These are phyloP conservation scores for Oryza meridionalis DNA, from an alignment of 176 grass and related monocot genomes.

Conservation along the genomic window DNA sequence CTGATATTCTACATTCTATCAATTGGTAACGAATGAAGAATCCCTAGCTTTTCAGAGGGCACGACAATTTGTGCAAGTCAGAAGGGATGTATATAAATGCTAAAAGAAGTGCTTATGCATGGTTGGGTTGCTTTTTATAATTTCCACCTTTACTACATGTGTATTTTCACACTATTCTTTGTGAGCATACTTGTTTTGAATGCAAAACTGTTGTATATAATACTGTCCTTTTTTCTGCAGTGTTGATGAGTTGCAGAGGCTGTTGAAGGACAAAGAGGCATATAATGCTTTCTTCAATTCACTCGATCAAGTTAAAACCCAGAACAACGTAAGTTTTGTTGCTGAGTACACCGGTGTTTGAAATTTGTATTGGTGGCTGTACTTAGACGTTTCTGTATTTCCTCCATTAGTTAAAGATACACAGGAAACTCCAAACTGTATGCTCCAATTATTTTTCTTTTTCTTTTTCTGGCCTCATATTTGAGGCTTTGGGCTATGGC, in stretches of 20 bases:
- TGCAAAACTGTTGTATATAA: background rate
- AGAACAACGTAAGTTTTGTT: constrained; percentile 87
- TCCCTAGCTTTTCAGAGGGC: background rate
- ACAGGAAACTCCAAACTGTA: background rate
- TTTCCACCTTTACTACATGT: background rate
- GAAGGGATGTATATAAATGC: background rate
- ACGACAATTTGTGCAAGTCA: background rate
- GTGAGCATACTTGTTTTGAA: constrained; percentile 1
- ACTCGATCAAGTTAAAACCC: constrained; percentile 97
- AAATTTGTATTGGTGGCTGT: constrained; percentile 34
- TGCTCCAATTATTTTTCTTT: background rate
- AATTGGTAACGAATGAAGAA: background rate
- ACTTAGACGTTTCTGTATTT: background rate
- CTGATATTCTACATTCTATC: background rate
- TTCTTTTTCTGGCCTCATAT: background rate
- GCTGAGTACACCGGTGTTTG: constrained; percentile 26
- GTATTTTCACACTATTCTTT: constrained; percentile 32
- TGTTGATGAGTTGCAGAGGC: constrained; percentile 81
- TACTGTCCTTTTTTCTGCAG: constrained; percentile 48
- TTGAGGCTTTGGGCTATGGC: background rate
- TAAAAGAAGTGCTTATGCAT: constrained; percentile 12
- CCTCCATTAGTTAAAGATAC: background rate
- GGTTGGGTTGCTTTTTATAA: no score
- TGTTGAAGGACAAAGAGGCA: constrained; percentile 85
- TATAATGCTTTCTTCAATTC: constrained; percentile 93